A percentile compares a stretch with the other conserved stretches of the same genome.
Conservation (phyloP, 2,329 filamentous ascomycete genomes). For the Colletotrichum costaricense region DNA sequence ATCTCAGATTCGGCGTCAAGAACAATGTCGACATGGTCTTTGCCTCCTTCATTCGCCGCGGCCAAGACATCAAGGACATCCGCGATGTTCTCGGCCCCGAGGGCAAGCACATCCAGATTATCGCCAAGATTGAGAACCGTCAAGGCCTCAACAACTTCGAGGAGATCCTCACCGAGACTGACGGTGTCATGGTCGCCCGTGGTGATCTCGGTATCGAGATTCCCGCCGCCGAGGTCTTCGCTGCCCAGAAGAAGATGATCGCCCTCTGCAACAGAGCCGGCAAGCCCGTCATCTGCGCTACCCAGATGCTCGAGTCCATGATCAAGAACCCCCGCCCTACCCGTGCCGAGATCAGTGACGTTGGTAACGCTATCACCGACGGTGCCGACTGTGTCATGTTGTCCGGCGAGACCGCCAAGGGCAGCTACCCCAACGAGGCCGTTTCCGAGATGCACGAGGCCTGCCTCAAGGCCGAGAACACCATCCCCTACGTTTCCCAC, state of each 20-base stretch:
- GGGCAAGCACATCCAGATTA: conserved; percentile 98
- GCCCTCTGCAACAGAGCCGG: conserved; percentile 99
- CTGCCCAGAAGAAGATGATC: conserved; percentile 99
- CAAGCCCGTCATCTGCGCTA: conserved; percentile 98
- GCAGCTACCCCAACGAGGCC: conserved; percentile 90
- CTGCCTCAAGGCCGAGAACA: conserved; percentile 95
- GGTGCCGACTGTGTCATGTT: conserved; percentile 99
- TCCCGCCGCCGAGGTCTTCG: conserved; percentile 97
- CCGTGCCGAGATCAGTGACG: conserved; percentile 97
- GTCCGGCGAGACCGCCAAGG: conserved; percentile 99
- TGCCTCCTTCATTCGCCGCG: conserved; percentile 96
- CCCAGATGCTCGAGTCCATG: conserved; percentile 99
- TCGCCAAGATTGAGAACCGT: conserved; percentile 99
- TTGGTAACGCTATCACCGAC: conserved; percentile 97
- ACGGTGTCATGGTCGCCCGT: conserved; percentile 99
- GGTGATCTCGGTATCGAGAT: conserved; percentile 99
- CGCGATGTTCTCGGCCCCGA: conserved; percentile 90
- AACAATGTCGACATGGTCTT: conserved; percentile 99
- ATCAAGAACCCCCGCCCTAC: conserved; percentile 99
- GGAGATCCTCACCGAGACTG: conserved; percentile 94
- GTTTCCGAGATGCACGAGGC: conserved; percentile 99
- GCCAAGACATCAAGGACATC: conserved; percentile 92
- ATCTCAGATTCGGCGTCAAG: conserved; percentile 96
- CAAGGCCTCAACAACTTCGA: conserved; percentile 99
- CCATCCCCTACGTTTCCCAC: conserved; percentile 95